Evolutionary conservation across 2,329 filamentous ascomycete species (phyloP).

Genomic region (Colletotrichum sp.): DNA sequence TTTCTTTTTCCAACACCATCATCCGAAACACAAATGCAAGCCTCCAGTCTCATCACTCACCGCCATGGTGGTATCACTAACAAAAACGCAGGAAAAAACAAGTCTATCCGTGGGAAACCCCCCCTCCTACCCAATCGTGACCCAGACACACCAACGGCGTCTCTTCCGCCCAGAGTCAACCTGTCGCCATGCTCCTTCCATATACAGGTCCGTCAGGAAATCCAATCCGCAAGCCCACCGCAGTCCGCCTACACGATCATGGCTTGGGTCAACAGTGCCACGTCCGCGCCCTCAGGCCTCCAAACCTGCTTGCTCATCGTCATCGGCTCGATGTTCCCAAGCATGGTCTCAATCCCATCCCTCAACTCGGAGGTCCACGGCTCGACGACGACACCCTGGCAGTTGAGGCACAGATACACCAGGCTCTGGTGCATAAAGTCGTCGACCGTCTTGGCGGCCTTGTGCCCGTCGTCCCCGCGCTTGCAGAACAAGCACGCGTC

Average conservation of each 20-base stretch:
- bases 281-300: not conserved
- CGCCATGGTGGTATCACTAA: not conserved
- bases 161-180: not conserved
- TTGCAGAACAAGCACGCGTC: conserved; percentile 37
- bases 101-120: not conserved
- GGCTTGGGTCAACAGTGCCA: not conserved
- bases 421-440: not conserved
- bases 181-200: not conserved
- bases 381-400: conserved; percentile 28
- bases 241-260: not conserved
- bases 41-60: not conserved
- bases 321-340: conserved; percentile 16
- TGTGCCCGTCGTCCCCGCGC: not conserved
- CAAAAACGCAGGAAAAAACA: not conserved
- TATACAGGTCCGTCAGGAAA: not conserved
- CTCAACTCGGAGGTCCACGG: not conserved
- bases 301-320: not conserved
- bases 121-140: not conserved
- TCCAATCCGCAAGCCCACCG: not conserved
- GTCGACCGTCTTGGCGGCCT: not conserved
- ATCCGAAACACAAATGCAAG: not conserved
- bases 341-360: not conserved
- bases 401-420: conserved; percentile 39
- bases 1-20: conserved; percentile 1
- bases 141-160: not conserved